Conservation (phyloP, 768 basidiomycete genomes). For the Neoboletus brunneissimus region DNA sequence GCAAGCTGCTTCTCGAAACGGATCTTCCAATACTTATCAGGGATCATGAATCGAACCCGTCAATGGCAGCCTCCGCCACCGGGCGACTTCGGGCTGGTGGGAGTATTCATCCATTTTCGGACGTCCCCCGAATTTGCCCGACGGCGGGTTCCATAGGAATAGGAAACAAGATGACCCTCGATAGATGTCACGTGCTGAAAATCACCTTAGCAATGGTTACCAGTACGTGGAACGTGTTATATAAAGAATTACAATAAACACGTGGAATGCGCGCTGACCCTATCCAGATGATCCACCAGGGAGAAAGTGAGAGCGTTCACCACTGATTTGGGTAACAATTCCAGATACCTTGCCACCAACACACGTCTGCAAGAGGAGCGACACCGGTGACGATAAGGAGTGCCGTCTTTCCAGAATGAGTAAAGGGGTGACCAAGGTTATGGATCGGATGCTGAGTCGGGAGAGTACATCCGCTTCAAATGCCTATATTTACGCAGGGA, state of each 20-base stretch:
- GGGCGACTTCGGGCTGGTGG: neutral
- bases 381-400: neutral
- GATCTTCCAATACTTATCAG: neutral
- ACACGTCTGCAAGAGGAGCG: neutral
- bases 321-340: neutral
- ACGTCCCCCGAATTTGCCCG: neutral
- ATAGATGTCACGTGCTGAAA: neutral
- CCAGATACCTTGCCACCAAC: neutral
- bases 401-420: neutral
- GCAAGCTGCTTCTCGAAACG: neutral
- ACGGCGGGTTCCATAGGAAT: neutral
- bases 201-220: too few relatives aligned
- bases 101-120: neutral
- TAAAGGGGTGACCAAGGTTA: neutral
- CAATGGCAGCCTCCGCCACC: too few relatives aligned
- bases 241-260: neutral
- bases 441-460: conserved; percentile 9
- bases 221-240: neutral
- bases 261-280: neutral
- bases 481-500: conserved; percentile 81
- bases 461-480: conserved; percentile 68
- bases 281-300: neutral
- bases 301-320: neutral
- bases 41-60: neutral
- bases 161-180: neutral